phyloP scores from a whole-genome alignment of 2,329 filamentous ascomycete species.

The Trichophyton verrucosum region DNA sequence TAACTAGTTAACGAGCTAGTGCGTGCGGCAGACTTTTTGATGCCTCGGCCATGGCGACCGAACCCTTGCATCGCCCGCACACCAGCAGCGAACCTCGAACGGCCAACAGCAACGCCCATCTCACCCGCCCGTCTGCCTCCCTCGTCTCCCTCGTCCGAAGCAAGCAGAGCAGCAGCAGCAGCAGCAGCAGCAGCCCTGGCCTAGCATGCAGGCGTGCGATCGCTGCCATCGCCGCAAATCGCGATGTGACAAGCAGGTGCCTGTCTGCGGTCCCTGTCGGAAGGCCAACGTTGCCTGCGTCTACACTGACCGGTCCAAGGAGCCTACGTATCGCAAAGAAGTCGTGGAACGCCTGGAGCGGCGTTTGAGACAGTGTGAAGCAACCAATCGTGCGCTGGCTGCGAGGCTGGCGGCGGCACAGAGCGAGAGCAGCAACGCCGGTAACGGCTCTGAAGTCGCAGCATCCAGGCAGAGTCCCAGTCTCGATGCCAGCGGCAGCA shows the following conservation, averaged over 20 bases:
- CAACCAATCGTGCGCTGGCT: constrained; percentile 12
- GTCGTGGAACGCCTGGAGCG: constrained; percentile 28
- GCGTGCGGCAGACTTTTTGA: neutral
- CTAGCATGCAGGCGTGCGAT: constrained; percentile 24
- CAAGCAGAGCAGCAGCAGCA: too few relatives aligned
- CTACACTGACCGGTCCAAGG: constrained; percentile 12
- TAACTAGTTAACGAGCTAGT: neutral
- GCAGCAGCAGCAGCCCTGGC: neutral
- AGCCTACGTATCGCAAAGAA: constrained; percentile 23
- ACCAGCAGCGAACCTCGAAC: neutral
- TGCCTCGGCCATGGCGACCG: neutral
- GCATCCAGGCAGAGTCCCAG: neutral
- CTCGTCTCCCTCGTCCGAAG: neutral
- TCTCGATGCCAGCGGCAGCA: neutral
- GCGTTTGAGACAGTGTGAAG: constrained; percentile 17
- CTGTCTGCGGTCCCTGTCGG: constrained; percentile 27
- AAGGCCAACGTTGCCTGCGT: constrained; percentile 24
- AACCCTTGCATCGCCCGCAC: neutral
- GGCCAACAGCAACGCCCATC: neutral
- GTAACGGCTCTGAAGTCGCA: neutral
- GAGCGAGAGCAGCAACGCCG: neutral
- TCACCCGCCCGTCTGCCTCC: too few relatives aligned
- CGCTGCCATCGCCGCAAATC: constrained; percentile 33
- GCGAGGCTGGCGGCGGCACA: constrained; percentile 8
- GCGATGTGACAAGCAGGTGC: constrained; percentile 30